phyloP scores from a whole-genome alignment of 192 early-diverging fungal species.

The Pilaira anomala region DNA sequence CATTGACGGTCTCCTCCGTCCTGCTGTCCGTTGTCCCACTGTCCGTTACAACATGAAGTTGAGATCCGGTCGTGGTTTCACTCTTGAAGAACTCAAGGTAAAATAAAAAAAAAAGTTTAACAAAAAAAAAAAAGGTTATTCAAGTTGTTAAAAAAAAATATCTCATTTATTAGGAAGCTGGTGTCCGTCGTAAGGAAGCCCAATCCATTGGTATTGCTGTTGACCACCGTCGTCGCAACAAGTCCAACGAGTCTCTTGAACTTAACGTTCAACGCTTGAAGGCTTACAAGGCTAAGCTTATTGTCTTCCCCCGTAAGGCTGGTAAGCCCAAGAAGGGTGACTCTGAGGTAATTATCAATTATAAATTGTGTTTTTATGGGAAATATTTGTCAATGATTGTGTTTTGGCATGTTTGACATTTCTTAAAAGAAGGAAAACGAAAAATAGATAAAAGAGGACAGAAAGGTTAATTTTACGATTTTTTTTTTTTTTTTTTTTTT shows the following conservation, averaged over 20 bases:
- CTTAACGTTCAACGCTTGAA: slow-evolving; percentile 93
- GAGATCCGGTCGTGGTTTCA: slow-evolving; percentile 96
- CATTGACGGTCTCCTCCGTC: slow-evolving; percentile 93
- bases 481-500: background rate
- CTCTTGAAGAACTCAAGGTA: slow-evolving; percentile 97
- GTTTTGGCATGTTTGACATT: background rate
- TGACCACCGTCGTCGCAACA: slow-evolving; percentile 96
- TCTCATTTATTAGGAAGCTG: slow-evolving; percentile 65
- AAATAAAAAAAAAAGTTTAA: background rate
- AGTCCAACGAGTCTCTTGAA: slow-evolving; percentile 89
- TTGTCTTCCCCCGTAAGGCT: slow-evolving; percentile 95
- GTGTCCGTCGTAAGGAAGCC: slow-evolving; percentile 91
- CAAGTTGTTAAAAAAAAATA: background rate
- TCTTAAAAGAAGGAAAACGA: too few relatives aligned
- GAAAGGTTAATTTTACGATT: too few relatives aligned
- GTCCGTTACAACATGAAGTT: slow-evolving; percentile 99
- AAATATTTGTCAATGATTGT: background rate
- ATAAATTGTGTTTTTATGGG: too few relatives aligned
- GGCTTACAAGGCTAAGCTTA: slow-evolving; percentile 91
- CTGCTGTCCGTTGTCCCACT: slow-evolving; percentile 94
- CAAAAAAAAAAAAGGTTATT: too few relatives aligned
- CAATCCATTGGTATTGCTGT: slow-evolving; percentile 93
- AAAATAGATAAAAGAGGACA: too few relatives aligned
- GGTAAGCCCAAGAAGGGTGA: slow-evolving; percentile 85
- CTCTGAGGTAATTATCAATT: slow-evolving; percentile 33